phyloP scores from a whole-genome alignment of 2,329 filamentous ascomycete species.

The Trichoderma atrobrunneum region DNA sequence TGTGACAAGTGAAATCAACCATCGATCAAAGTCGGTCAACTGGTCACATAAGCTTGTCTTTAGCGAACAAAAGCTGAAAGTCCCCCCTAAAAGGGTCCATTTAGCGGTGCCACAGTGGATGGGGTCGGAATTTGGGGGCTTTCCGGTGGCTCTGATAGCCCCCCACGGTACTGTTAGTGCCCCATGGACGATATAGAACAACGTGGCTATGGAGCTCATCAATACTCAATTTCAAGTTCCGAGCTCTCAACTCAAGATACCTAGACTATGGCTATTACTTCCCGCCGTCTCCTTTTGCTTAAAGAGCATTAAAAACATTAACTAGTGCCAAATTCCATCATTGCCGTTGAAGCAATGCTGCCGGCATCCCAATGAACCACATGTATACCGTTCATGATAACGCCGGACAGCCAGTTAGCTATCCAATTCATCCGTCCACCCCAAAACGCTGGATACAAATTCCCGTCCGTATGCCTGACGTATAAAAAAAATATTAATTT shows the following conservation, averaged over 20 bases:
- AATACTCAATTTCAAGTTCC: neutral
- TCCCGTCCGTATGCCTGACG: neutral
- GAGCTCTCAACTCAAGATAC: neutral
- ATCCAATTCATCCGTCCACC: neutral
- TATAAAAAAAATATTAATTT: neutral
- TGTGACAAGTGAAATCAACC: neutral
- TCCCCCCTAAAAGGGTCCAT: neutral
- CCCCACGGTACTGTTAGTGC: conserved; percentile 2
- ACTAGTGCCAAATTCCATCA: neutral
- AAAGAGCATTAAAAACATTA: neutral
- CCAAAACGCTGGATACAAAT: conserved; percentile 11
- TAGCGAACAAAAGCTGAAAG: neutral
- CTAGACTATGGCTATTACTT: neutral
- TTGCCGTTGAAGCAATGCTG: conserved; percentile 7
- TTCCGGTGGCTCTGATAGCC: neutral
- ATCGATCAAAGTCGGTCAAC: neutral
- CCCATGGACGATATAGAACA: neutral
- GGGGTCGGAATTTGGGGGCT: neutral
- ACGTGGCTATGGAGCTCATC: neutral
- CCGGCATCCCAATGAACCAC: neutral
- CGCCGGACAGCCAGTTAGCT: neutral
- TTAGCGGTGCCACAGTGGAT: conserved; percentile 10
- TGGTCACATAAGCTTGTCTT: neutral
- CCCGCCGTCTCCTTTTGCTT: neutral
- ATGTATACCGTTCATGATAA: neutral